Evolutionary conservation across 495 filamentous ascomycete genomes (phyloP), one percentile per base, ranked within the genome.

Genomic region (Parathielavia hyrcaniae): DNA sequence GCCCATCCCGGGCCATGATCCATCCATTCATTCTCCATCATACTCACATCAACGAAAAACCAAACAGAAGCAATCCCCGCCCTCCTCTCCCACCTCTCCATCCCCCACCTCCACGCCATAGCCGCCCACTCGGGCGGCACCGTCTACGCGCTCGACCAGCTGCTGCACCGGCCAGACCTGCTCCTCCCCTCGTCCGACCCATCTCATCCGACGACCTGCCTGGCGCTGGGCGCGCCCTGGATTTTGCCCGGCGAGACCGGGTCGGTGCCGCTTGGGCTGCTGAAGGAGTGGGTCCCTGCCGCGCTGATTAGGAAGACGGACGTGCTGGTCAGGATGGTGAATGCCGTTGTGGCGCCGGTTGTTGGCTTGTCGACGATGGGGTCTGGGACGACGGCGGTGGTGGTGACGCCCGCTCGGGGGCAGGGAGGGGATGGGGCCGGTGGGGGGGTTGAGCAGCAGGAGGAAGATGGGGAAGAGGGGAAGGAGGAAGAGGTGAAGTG

Each of bases 61-160:
- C 11, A 6, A 30, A 20, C 44, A 47, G 44, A 47, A 26, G 22
- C 22, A 4, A 47, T 47, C 22, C 22, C 44, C 22, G 44, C 44
- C 22, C 44, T 47, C 22, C 23, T 47, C 11, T 5, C 12, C 0
- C 44, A 47, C 23, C 44, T 47, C 4, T 20, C 20, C 44, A 47
- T 47, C 44, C 44, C 44, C 44, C 22, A 30, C 44, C 1, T 30
- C 12, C 44, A 26, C 44, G 11, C 19, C 10, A 30, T 47, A 17
- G 6, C 20, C 41, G 16, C 44, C 44, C 44, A 47, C 44, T 47
- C 44, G 4, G 44, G 44, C 44, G 44, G 44, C 44, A 47, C 44
- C 11, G 12, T 30, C 44, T 47, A 47, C 44, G 44, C 44, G 12
- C 44, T 47, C 22, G 44, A 47, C 44, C 23, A 30, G 11, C 9